Conservation (phyloP, 768 basidiomycete genomes). For the Macrolepiota fuliginosa region DNA sequence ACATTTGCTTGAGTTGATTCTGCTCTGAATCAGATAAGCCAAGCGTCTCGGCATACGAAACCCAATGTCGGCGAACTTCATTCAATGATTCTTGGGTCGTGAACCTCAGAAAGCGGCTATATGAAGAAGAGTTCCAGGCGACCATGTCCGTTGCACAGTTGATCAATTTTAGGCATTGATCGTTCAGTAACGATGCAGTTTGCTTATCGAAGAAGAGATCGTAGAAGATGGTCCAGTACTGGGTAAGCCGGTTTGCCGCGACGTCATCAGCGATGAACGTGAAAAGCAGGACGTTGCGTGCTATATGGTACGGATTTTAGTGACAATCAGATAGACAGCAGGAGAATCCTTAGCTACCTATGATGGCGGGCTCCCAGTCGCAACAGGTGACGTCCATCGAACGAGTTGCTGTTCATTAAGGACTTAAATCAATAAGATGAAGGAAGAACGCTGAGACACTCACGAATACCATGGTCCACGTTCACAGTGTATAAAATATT, state of each 20-base stretch:
- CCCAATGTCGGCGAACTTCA: slow-evolving; percentile 41
- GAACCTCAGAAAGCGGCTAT: slow-evolving; percentile 34
- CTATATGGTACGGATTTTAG: slow-evolving; percentile 25
- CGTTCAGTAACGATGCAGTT: slow-evolving; percentile 28
- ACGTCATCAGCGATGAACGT: slow-evolving; percentile 36
- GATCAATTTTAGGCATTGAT: slow-evolving; percentile 39
- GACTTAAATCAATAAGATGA: neutral
- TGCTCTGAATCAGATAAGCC: slow-evolving; percentile 19
- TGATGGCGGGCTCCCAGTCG: slow-evolving; percentile 44
- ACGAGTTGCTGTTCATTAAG: slow-evolving; percentile 22
- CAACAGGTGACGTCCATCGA: slow-evolving; percentile 48
- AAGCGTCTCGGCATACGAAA: slow-evolving; percentile 27
- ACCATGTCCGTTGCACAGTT: slow-evolving; percentile 27
- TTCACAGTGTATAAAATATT: slow-evolving; percentile 50
- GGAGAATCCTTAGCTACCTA: slow-evolving; percentile 30
- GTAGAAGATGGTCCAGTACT: slow-evolving; percentile 46
- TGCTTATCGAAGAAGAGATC: slow-evolving; percentile 43
- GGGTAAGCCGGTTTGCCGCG: slow-evolving; percentile 7
- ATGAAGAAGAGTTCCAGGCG: slow-evolving; percentile 37
- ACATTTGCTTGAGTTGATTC: too few species aligned
- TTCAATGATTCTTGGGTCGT: slow-evolving; percentile 34
- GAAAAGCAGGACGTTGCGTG: too few species aligned
- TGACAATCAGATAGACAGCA: neutral
- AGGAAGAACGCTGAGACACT: slow-evolving; percentile 4
- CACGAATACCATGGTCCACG: slow-evolving; percentile 25